Base-by-base conservation (phyloP, 768 basidiomycete species). In the Mycena indigotica region DNA sequence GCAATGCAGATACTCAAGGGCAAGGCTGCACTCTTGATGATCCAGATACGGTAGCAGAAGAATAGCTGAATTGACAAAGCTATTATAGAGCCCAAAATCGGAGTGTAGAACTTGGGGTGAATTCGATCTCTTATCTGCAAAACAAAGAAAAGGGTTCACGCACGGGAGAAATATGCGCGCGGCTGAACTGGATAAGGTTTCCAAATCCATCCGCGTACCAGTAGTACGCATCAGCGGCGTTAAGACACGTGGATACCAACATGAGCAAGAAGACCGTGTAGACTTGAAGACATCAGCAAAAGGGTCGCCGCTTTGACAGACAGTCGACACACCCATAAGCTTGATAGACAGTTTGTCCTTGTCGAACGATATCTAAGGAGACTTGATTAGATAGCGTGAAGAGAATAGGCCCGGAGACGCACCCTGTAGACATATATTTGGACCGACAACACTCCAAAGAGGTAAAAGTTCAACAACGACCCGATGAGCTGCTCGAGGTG, bases 141-240 rank as follows among this genome's bases (percentile, higher is more conserved):
- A 19, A 24, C 5, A 39, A 21, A n/a, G 29, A 16, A 32, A 4
- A 21, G 15, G 5, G 10, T 8, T 10, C 32, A 56, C 59, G 15
- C n/a, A 56, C 59, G n/a, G 59, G 59, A 6, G 59, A 56, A 29
- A 60, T 60, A 30, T 60, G 59, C 15, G 59, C 59, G 48, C 52
- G 21, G 21, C 41, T 29, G 21, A 60, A 55, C 52, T 60, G 59
- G 26, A 60, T 56, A 4, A 60, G 54, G 28, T 60, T 60, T 3
- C 60, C 60, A 28, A 56, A 61, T 28, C 60, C 60, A 21, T 32
- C 40, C 17, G 55, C 60, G 29, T 53, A 61, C 60, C 60, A 61
- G 39, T 53, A 61, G 44, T 53, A 61, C 19, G 38, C 55, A 35
- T 61, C 60, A 2, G 60, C 60, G 39, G 60, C 60, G 39, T 57